phyloP scores from a whole-genome alignment of 768 basidiomycete species.

The Xerocomellus intermedius region DNA sequence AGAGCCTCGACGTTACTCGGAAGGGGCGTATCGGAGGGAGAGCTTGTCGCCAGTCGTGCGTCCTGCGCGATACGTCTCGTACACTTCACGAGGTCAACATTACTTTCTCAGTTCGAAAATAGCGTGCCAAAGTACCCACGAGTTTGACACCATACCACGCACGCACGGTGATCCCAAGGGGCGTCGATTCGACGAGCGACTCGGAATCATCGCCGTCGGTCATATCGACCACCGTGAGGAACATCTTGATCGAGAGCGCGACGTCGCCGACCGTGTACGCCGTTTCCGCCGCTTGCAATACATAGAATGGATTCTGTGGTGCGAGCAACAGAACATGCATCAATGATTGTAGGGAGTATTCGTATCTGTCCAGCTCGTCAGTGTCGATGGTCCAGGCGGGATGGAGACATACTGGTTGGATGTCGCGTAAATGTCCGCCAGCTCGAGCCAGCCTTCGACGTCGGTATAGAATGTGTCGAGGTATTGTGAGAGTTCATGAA shows the following conservation, averaged over 20 bases:
- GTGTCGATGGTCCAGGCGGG: background rate
- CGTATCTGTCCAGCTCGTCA: conserved; percentile 51
- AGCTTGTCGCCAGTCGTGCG: conserved; percentile 38
- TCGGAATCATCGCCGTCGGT: conserved; percentile 54
- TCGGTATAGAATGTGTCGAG: conserved; percentile 90
- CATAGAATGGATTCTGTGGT: conserved; percentile 84
- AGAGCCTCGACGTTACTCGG: conserved; percentile 60
- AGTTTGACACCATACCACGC: conserved; percentile 86
- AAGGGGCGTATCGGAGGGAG: conserved; percentile 52
- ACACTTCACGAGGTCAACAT: conserved; percentile 42
- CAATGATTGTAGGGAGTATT: conserved; percentile 66
- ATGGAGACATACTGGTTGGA: conserved; percentile 62
- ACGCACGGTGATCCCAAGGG: conserved; percentile 54
- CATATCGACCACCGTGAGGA: conserved; percentile 79
- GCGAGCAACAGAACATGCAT: conserved; percentile 80
- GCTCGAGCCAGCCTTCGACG: conserved; percentile 83
- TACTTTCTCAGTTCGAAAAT: background rate
- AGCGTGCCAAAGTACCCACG: conserved; percentile 41
- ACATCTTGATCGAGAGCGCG: conserved; percentile 75
- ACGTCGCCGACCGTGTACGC: conserved; percentile 79
- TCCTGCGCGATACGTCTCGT: conserved; percentile 52
- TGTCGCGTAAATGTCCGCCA: conserved; percentile 75
- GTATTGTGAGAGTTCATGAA: conserved; percentile 67
- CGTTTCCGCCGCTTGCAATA: conserved; percentile 84
- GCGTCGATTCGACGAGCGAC: conserved; percentile 49